Evolutionary conservation across 148 eudicot species (phyloP), one percentile per base, ranked within the genome.

Genomic region (Arbutus unedo): DNA sequence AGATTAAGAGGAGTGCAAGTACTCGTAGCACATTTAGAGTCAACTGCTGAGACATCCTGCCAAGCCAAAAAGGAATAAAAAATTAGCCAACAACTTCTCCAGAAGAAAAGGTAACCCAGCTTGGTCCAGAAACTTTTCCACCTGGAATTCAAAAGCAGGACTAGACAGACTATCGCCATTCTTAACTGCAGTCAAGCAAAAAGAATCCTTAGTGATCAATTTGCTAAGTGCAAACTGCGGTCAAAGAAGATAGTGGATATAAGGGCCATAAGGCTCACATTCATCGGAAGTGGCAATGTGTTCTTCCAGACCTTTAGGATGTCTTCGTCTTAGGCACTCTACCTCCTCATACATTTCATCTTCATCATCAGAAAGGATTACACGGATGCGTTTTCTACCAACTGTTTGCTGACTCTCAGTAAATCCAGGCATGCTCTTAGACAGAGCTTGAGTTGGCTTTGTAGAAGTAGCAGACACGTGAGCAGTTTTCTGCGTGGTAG

Each of bases 281-380:
- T 93, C 96, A 88, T 87, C 85, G 50, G 91, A 91, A 83, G 93
- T 92, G 88, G 93, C 91, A 89, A 89, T 88, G 83, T 82, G 89
- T 82, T 89, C 95, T 44, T 82, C 55, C 0, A 55, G 84, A 87
- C 74, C 80, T 48, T 53, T 79, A 75, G 67, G 80, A 77, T 45
- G 19, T 80, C 82, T 89, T 85, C 83, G 84, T 57, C 87, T 71
- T 67, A 90, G 81, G 70, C 83, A 82, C 68, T 76, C 77, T 48
- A 74, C 86, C 80, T 94, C 91, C 73, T 88, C 86, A 77, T 74
- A 57, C 38, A 78, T 55, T 84, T 89, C 93, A 81, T 81, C 92
- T 89, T 96, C 98, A 86, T 94, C 95, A 78, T 96, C 99, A 83
- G 98, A 94, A 80, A 92, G 90, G 62, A 96, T 86, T 74, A 93